Conservation (phyloP, 2,329 filamentous ascomycete species). For the Clonostachys rhizophaga region DNA sequence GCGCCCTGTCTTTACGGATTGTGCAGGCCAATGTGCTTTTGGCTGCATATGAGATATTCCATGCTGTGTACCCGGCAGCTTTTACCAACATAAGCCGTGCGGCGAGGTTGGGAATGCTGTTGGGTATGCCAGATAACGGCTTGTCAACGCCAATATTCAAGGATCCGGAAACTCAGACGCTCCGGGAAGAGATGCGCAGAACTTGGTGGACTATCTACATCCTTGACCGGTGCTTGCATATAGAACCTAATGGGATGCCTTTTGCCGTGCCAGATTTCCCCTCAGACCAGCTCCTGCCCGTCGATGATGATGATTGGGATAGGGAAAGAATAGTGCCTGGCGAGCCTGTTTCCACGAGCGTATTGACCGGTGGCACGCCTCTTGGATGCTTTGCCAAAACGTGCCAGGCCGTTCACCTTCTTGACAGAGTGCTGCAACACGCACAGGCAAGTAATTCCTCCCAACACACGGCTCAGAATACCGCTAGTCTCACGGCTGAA, state of each 20-base stretch:
- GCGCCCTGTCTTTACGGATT: conserved; percentile 7
- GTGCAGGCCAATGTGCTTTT: conserved; percentile 8
- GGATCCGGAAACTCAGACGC: conserved; percentile 6
- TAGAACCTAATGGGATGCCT: conserved; percentile 4
- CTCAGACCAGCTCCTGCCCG: conserved; percentile 6
- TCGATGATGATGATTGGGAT: conserved; percentile 11
- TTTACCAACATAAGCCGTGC: conserved; percentile 10
- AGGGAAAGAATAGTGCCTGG: conserved; percentile 6
- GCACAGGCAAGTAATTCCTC: not conserved
- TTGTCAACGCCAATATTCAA: conserved; percentile 6
- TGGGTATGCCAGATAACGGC: not conserved
- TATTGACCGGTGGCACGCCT: conserved; percentile 6
- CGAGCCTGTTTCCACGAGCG: conserved; percentile 7
- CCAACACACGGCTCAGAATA: not conserved
- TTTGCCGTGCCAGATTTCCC: conserved; percentile 6
- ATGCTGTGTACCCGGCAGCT: conserved; percentile 10
- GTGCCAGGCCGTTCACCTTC: conserved; percentile 11
- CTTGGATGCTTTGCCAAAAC: conserved; percentile 8
- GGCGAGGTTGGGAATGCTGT: conserved; percentile 9
- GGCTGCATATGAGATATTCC: conserved; percentile 5
- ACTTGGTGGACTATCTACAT: conserved; percentile 12
- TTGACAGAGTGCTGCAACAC: conserved; percentile 9
- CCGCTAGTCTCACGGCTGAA: conserved; percentile 3
- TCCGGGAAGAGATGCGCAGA: conserved; percentile 9
- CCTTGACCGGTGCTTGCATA: conserved; percentile 8